Evolutionary conservation across 805 yeast species (phyloP).

Genomic region (Saccharomycopsis fermentans): DNA sequence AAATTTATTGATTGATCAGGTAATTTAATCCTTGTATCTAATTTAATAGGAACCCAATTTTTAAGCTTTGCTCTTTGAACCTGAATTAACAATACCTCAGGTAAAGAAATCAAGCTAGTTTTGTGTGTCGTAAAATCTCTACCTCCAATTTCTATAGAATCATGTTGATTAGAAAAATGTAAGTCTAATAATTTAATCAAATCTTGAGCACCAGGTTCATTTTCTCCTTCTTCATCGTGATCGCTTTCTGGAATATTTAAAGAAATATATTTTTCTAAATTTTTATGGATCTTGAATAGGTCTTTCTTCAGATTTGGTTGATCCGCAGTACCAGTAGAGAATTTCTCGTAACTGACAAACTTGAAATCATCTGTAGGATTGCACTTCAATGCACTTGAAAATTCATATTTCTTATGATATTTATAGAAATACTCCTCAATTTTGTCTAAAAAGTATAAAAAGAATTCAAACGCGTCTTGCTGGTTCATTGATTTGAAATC

Average conservation of each 20-base stretch:
- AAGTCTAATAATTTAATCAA: conserved; percentile 36
- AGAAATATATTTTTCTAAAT: conserved; percentile 53
- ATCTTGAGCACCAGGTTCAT: conserved; percentile 34
- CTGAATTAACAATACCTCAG: conserved; percentile 58
- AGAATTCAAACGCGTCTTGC: conserved; percentile 92
- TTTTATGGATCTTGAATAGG: conserved; percentile 46
- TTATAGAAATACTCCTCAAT: conserved; percentile 39
- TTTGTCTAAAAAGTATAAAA: conserved; percentile 54
- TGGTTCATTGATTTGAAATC: conserved; percentile 85
- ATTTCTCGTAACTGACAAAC: conserved; percentile 54
- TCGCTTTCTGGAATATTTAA: conserved; percentile 41
- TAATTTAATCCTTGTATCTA: conserved; percentile 57
- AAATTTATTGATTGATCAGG: conserved; percentile 39
- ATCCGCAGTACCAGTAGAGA: conserved; percentile 39
- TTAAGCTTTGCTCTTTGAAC: conserved; percentile 74
- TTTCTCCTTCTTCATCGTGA: conserved; percentile 33
- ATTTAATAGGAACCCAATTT: conserved; percentile 84
- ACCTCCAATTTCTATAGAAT: conserved; percentile 55
- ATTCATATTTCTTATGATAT: conserved; percentile 18
- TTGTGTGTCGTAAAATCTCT: conserved; percentile 27
- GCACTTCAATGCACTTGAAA: conserved; percentile 13
- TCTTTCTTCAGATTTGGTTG: background rate
- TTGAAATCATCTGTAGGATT: conserved; percentile 50
- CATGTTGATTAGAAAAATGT: conserved; percentile 38
- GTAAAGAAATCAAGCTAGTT: conserved; percentile 47